These are phyloP conservation scores for Cupressus sempervirens DNA, from an alignment of 75 land plant species.

Conservation along the genomic window DNA sequence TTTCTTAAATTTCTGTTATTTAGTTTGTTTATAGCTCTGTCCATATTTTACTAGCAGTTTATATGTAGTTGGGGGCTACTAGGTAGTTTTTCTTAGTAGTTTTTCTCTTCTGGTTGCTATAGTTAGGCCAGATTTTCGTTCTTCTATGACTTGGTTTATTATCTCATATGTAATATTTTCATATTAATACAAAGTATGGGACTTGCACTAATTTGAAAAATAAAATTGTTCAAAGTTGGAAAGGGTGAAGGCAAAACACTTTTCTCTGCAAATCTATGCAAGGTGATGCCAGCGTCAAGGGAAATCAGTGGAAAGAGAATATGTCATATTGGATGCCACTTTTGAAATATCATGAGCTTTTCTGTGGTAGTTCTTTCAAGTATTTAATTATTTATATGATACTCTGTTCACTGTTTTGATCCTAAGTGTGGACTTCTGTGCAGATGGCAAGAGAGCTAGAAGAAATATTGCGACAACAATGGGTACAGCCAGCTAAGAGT, in stretches of 20 bases:
- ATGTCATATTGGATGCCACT: background rate
- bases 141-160: no score
- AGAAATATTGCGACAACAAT: constrained; percentile 51
- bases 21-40: no score
- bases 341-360: background rate
- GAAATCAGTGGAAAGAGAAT: background rate
- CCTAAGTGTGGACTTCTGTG: constrained; percentile 9
- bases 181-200: no score
- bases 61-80: no score
- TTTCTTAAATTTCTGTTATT: no score
- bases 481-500: constrained; percentile 51
- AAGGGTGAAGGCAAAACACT: background rate
- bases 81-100: no score
- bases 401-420: background rate
- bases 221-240: background rate
- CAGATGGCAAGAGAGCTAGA: constrained; percentile 86
- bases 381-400: background rate
- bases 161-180: no score
- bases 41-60: no score
- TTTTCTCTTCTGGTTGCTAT: no score
- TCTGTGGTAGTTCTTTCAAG: background rate
- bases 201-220: no score
- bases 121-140: no score
- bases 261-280: background rate
- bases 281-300: background rate